Base-by-base conservation (phyloP, 2,329 filamentous ascomycete species). In the Hypoxylon sp. region DNA sequence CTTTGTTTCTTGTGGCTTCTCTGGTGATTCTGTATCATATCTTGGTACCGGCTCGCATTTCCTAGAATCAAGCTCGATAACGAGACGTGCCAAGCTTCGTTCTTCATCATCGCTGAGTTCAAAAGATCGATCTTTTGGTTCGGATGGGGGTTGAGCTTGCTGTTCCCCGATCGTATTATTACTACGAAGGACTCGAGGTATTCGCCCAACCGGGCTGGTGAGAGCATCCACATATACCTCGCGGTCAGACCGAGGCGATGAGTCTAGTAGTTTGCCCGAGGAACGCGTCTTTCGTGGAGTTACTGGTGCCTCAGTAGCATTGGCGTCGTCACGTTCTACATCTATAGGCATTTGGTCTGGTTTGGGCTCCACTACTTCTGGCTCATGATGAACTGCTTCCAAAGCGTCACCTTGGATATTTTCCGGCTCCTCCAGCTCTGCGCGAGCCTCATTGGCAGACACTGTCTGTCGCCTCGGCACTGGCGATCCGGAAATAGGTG, bases 401-500 rank as follows among this genome's bases (percentile, higher is more conserved):
- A 51, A 19, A 30, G 9, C 28, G 11, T 59, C 49, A 7, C 34
- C 53, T 21, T 50, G 45, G 23, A 21, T 25, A 34, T 38, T 36
- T 51, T 65, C 48, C 25, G 7, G 28, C 57, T 72, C 17, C 48
- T 56, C 46, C 53, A 52, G 38, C 32, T 63, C 60, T 13, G 9
- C 36, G 14, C 25, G 43, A 7, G 21, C 2, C 9, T 63, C 57
- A 19, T 55, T 51, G 17, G 63, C 59, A 6, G 64, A 57, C 21
- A 17, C 14, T 4, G 41, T 17, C 14, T 79, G 79, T n/a, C 76
- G 77, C 19, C 72, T 76, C 2, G 75, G 70, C 23, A 76, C 74
- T 2, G 87, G 87, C 2, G 87, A 87, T 10, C 82, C 85, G 0
- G 84, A 84, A 9, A 83, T 72, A 0, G 87, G 87, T 1, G 87